Conservation (phyloP, 148 eudicot species). For the Vaccinium corymbosum region DNA sequence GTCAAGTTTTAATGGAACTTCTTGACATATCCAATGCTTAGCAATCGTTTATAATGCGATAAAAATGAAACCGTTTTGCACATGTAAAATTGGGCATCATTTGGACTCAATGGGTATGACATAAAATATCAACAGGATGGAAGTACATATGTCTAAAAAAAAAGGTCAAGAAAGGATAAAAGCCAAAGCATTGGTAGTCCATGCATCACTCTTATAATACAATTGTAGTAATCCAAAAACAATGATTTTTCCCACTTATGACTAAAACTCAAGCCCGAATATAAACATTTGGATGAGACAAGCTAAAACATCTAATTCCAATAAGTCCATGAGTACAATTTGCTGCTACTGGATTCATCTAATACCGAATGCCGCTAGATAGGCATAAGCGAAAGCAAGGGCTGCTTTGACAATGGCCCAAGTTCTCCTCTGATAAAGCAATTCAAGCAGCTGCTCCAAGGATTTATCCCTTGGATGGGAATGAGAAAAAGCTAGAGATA, state of each 20-base stretch:
- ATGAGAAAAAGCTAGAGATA: neutral
- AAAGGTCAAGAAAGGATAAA: slow-evolving; percentile 2
- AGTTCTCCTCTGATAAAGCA: neutral
- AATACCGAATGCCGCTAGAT: neutral
- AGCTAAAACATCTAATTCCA: neutral
- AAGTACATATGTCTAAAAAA: no score
- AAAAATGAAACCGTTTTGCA: no score
- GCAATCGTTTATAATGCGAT: no score
- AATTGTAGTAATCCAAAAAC: neutral
- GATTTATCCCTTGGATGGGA: neutral
- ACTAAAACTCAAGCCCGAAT: neutral
- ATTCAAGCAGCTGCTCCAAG: neutral
- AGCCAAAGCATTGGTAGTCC: slow-evolving; percentile 5
- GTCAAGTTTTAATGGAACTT: neutral
- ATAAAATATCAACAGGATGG: neutral
- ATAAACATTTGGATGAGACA: neutral
- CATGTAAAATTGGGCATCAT: no score
- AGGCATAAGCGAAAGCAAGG: neutral
- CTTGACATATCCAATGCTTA: neutral
- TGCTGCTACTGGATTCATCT: neutral
- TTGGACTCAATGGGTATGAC: neutral
- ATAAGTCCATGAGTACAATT: neutral
- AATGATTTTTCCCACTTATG: neutral
- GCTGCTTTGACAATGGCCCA: neutral
- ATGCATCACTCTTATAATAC: neutral